phyloP scores from a whole-genome alignment of 352 stramenopile species.

The Globisporangium nunn region DNA sequence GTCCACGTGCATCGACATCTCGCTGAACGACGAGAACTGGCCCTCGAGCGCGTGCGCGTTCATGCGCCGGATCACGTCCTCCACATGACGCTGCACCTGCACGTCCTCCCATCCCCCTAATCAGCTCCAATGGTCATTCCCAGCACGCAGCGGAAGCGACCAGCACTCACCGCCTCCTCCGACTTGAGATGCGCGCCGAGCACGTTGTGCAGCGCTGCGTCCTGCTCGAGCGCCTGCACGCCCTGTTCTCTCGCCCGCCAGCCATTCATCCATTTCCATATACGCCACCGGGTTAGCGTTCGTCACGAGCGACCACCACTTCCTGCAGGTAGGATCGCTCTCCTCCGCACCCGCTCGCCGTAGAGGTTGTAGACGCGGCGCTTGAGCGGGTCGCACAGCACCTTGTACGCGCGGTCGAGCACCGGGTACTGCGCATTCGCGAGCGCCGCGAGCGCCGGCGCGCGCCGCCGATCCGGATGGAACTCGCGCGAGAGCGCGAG shows the following conservation, averaged over 20 bases:
- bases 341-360: conserved; percentile 45
- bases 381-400: conserved; percentile 60
- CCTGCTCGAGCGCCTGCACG: conserved; percentile 59
- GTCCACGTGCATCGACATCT: conserved; percentile 78
- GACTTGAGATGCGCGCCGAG: conserved; percentile 42
- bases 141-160: no score
- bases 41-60: conserved; percentile 68
- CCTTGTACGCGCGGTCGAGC: conserved; percentile 80
- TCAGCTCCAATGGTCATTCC: no score
- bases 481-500: conserved; percentile 73
- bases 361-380: conserved; percentile 73
- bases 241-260: no score
- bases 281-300: no score
- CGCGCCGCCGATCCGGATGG: conserved; percentile 67
- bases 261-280: no score
- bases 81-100: conserved; percentile 44
- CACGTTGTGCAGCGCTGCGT: conserved; percentile 25
- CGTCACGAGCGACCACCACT: no score
- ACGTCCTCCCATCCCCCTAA: no score
- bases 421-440: conserved; percentile 74
- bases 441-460: conserved; percentile 41
- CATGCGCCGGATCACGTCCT: conserved; percentile 46
- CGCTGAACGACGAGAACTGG: conserved; percentile 74
- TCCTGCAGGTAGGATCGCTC: no score
- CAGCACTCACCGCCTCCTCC: conserved; percentile 22